A percentile compares a stretch with the other conserved stretches of the same genome.
These are phyloP conservation scores for Sporothrix brasiliensis DNA, from an alignment of 2,329 filamentous ascomycete genomes.

Conservation along the genomic window DNA sequence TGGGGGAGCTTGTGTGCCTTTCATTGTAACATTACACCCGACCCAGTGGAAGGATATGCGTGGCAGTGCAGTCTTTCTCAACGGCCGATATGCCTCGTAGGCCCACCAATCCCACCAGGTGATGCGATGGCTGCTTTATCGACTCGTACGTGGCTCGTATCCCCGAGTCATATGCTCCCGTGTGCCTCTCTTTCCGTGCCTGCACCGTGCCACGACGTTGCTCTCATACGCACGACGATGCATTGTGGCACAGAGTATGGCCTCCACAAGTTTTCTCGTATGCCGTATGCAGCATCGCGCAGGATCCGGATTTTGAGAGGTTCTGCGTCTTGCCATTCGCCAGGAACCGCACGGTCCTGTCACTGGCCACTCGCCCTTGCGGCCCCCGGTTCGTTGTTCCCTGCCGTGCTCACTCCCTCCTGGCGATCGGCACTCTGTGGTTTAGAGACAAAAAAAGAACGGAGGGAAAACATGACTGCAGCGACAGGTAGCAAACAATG, in stretches of 20 bases:
- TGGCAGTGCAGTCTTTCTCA: conserved; percentile 14
- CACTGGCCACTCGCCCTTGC: conserved; percentile 1
- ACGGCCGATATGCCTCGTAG: too few relatives aligned
- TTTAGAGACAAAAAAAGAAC: neutral
- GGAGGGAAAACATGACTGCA: neutral
- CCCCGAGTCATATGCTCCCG: neutral
- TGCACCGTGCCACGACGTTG: conserved; percentile 10
- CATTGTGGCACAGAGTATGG: neutral
- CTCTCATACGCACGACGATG: conserved; percentile 14
- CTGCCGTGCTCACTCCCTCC: conserved; percentile 10
- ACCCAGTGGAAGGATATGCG: neutral
- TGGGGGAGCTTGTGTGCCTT: neutral
- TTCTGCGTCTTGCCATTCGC: neutral
- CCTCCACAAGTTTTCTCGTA: neutral
- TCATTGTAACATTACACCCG: conserved; percentile 21
- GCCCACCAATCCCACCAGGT: neutral
- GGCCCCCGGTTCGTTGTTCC: neutral
- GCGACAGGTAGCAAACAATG: neutral
- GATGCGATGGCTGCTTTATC: neutral
- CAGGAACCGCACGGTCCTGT: neutral
- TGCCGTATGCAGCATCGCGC: neutral
- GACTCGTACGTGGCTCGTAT: neutral
- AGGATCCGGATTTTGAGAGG: neutral
- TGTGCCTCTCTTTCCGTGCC: neutral
- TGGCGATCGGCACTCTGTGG: conserved; percentile 16